phyloP scores from a whole-genome alignment of 495 filamentous ascomycete species.

The Aspergillus saccharolyticus region DNA sequence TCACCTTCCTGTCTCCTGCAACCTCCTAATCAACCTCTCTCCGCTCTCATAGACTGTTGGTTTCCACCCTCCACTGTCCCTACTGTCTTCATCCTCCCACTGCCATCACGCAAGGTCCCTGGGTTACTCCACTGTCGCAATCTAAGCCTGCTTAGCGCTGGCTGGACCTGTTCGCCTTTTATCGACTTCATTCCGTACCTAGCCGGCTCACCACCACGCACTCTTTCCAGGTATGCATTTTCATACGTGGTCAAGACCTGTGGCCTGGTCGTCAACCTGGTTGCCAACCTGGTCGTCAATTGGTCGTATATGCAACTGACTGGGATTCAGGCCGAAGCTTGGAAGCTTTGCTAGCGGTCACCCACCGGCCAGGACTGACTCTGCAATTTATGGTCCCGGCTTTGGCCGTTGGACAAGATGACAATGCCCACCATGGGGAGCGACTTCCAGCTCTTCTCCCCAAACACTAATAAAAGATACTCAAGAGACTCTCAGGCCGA shows the following conservation, averaged over 20 bases:
- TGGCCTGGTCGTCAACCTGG: background rate
- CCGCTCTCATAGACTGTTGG: background rate
- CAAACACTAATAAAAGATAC: constrained; percentile 20
- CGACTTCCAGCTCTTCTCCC: constrained; percentile 42
- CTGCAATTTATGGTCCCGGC: constrained; percentile 17
- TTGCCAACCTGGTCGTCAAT: no score
- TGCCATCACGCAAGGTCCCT: background rate
- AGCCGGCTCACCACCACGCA: constrained; percentile 4
- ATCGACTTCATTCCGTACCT: constrained; percentile 7
- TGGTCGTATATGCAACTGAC: background rate
- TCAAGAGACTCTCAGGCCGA: constrained; percentile 23
- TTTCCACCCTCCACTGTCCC: background rate
- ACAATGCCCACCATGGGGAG: constrained; percentile 29
- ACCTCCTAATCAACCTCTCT: background rate
- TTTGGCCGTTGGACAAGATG: constrained; percentile 20
- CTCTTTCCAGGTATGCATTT: constrained; percentile 10
- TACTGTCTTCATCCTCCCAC: background rate
- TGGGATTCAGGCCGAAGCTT: background rate
- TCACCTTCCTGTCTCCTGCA: background rate
- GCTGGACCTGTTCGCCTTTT: constrained; percentile 5
- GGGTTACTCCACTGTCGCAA: constrained; percentile 11
- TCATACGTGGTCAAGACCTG: background rate
- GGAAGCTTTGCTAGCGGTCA: background rate
- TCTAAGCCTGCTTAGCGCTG: constrained; percentile 7
- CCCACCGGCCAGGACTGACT: background rate